Evolutionary conservation across 352 stramenopile genomes (phyloP).

Genomic region (Elongisporangium prolatum): DNA sequence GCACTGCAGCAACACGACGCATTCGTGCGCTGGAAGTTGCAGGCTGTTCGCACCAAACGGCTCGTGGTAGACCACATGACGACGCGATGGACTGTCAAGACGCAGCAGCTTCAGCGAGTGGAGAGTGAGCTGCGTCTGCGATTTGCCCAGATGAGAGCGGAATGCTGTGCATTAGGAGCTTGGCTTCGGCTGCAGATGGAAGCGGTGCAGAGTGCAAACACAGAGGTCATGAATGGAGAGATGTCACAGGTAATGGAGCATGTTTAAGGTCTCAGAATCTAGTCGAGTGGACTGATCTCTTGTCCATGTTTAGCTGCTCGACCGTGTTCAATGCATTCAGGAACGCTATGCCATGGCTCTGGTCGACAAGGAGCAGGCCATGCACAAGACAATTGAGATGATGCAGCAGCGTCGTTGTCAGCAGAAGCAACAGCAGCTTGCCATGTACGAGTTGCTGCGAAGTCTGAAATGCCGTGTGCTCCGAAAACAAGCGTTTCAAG

Average conservation of each 20-base stretch:
- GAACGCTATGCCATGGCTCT: slow-evolving; percentile 19
- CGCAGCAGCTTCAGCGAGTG: neutral
- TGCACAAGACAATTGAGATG: neutral
- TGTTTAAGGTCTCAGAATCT: no score
- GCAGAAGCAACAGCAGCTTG: slow-evolving; percentile 12
- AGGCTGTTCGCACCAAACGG: neutral
- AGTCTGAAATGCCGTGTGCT: slow-evolving; percentile 6
- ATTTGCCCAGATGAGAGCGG: neutral
- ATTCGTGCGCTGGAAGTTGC: neutral
- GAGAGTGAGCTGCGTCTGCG: neutral
- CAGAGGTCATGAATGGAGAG: slow-evolving; percentile 11
- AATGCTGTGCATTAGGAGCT: neutral
- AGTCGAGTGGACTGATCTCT: no score
- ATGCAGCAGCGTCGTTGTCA: neutral
- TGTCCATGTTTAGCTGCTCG: neutral
- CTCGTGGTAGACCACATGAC: neutral
- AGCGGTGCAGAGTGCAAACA: neutral
- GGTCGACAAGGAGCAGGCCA: slow-evolving; percentile 17
- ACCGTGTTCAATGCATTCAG: slow-evolving; percentile 6
- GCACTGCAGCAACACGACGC: neutral
- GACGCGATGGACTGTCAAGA: neutral
- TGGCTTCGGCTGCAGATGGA: neutral
- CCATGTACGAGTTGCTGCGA: slow-evolving; percentile 8
- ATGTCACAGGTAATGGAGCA: slow-evolving; percentile 7
- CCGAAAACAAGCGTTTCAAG: slow-evolving; percentile 18